phyloP scores from a whole-genome alignment of 2,329 filamentous ascomycete species.

The Conoideocrella luteorostrata region DNA sequence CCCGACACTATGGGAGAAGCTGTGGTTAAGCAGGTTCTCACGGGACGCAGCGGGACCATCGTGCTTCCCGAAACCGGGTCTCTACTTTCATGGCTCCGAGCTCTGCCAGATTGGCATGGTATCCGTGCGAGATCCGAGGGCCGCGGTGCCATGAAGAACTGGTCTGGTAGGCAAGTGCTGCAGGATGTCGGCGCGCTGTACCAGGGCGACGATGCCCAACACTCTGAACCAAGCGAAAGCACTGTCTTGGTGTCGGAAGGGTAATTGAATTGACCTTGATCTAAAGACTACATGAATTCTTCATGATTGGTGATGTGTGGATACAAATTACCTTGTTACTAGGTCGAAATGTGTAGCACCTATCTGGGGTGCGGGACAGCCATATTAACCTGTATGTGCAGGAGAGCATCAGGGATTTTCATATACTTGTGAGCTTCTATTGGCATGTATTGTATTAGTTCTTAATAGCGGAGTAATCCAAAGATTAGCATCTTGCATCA shows the following conservation, averaged over 20 bases:
- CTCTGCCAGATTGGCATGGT: constrained; percentile 58
- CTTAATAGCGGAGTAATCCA: no score
- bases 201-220: background rate
- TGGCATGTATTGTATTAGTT: no score
- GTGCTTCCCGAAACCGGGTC: constrained; percentile 37
- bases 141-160: constrained; percentile 35
- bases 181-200: constrained; percentile 30
- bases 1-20: constrained; percentile 38
- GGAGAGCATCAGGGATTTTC: no score
- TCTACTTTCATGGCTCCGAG: constrained; percentile 37
- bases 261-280: constrained; percentile 7
- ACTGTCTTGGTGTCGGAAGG: constrained; percentile 24
- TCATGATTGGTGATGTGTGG: no score
- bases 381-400: no score
- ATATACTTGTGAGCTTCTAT: no score
- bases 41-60: constrained; percentile 40
- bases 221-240: constrained; percentile 7
- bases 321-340: no score
- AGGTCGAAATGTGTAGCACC: no score
- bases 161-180: constrained; percentile 41
- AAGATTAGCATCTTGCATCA: no score
- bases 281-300: no score
- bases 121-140: constrained; percentile 40
- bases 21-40: constrained; percentile 43
- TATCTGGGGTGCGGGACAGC: no score